These are phyloP conservation scores for Dryas octopetala DNA, from an alignment of 306 rosid species.

Conservation along the genomic window DNA sequence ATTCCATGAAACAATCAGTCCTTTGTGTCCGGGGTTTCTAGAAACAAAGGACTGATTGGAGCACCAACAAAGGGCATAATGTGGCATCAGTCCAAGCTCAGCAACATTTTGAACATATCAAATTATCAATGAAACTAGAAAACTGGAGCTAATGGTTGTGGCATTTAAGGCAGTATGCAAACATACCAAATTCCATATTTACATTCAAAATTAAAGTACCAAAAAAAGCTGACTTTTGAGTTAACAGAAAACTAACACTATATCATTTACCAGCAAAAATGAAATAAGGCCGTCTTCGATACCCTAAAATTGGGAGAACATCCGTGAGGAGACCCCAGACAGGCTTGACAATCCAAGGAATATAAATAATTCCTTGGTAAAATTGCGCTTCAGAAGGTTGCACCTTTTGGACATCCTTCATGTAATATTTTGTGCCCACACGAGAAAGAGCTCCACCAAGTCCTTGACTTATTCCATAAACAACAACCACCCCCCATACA, in stretches of 20 bases:
- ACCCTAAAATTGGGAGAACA: conserved; percentile 78
- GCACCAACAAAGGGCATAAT: too few species aligned
- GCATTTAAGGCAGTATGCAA: background rate
- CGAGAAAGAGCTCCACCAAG: conserved; percentile 75
- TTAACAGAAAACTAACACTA: too few species aligned
- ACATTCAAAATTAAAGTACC: too few species aligned
- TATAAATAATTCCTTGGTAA: conserved; percentile 71
- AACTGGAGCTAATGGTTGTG: too few species aligned
- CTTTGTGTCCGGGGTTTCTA: too few species aligned
- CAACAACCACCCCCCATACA: conserved; percentile 70
- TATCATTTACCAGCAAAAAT: conserved; percentile 58
- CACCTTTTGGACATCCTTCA: conserved; percentile 95
- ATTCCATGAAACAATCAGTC: too few species aligned
- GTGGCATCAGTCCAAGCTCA: too few species aligned
- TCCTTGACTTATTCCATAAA: conserved; percentile 90
- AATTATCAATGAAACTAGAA: too few species aligned
- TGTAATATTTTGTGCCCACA: conserved; percentile 79
- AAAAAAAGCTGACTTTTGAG: too few species aligned
- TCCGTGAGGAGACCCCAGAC: conserved; percentile 98
- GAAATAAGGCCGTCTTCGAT: conserved; percentile 84
- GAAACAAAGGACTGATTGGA: too few species aligned
- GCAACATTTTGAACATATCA: too few species aligned
- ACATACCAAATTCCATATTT: too few species aligned
- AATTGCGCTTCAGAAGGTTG: conserved; percentile 97
- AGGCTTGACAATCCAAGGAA: conserved; percentile 98